Evolutionary conservation across 495 filamentous ascomycete species (phyloP), one percentile per base, ranked within the genome.

Genomic region (Apiosordaria backusii): DNA sequence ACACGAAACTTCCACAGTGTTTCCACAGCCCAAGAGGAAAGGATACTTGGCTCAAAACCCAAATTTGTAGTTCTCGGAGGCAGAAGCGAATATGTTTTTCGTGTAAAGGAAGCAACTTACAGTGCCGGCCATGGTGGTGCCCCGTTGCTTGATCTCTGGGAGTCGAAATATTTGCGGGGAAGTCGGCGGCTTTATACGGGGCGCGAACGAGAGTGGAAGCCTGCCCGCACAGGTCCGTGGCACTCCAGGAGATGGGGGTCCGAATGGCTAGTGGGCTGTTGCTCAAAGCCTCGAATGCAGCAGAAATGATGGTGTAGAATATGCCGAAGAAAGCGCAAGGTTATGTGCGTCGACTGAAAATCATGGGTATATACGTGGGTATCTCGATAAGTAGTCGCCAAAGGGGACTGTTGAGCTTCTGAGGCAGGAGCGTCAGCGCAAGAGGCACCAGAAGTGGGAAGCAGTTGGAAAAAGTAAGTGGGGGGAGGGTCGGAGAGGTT

Each of bases 401-500:
- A 15, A 13, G 29, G 10, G 35, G n/a, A n/a, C n/a, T n/a, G 5
- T 45, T 45, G 35, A 45, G 35, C 35, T 45, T 45, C 5, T 10
- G 35, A 45, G 35, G 35, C 35, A 45, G 35, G 35, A 45, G 35
- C 35, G 35, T 71, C 70, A 72, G 72, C 67, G 57, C 64, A 66
- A 24, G 24, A 45, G 35, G 35, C 35, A 45, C 16, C 13, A 23
- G 50, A 64, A 58, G 64, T 50, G 60, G 62, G 50, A 58, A 60
- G 65, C 60, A 66, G 66, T 26, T 57, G 58, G 67, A 66, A 67
- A 69, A 55, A 53, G 68, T 64, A 64, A 65, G 24, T 65, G 65
- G 59, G 57, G 22, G 65, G 50, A 21, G 45, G 27, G 63, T 68
- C 35, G 65, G 65, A 74, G 60, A 66, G 64, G 66, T 68, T 72